Conservation (phyloP, 257 asterid species). For the Jaltomata sinuosa region DNA sequence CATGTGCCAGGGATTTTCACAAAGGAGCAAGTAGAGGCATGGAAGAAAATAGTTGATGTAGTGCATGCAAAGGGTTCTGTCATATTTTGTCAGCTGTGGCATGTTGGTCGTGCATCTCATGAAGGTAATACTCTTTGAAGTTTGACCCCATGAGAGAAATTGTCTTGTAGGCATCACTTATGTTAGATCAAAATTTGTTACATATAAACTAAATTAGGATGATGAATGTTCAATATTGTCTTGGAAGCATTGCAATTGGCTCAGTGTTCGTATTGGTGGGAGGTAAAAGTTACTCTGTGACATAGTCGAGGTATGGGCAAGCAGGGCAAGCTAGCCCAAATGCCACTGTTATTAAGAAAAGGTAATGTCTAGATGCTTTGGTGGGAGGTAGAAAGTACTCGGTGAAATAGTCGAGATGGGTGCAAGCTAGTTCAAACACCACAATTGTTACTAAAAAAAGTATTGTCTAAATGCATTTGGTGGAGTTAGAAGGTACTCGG, state of each 20-base stretch:
- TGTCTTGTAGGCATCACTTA: neutral
- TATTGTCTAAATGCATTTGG: too few species aligned
- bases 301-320: too few species aligned
- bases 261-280: neutral
- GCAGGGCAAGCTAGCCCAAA: too few species aligned
- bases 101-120: constrained; percentile 96
- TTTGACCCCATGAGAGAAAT: neutral
- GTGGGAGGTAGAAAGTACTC: neutral
- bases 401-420: neutral
- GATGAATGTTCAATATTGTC: neutral
- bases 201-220: neutral
- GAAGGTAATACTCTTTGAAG: constrained; percentile 37
- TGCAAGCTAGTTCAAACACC: neutral
- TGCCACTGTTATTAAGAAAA: too few species aligned
- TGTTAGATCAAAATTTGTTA: neutral
- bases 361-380: neutral
- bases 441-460: too few species aligned
- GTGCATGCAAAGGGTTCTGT: constrained; percentile 79
- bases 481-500: too few species aligned
- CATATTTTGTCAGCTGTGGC: constrained; percentile 94
- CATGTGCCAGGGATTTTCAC: constrained; percentile 90
- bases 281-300: neutral
- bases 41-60: constrained; percentile 69
- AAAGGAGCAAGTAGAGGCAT: constrained; percentile 74
- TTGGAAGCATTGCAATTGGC: neutral